These are phyloP conservation scores for Hymenoscyphus salicellus DNA, from an alignment of 2,329 filamentous ascomycete species.

Conservation along the genomic window DNA sequence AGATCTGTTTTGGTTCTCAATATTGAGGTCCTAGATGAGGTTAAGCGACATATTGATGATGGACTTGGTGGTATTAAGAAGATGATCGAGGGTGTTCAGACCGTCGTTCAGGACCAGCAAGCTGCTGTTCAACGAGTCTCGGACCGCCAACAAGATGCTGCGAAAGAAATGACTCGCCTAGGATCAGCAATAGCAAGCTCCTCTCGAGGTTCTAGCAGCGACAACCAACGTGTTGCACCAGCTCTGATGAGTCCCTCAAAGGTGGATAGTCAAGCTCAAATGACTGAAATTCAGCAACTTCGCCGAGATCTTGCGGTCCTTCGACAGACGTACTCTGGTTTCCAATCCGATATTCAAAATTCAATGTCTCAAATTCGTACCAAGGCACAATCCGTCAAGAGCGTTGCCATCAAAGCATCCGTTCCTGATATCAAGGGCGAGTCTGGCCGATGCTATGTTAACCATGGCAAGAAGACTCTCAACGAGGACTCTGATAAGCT, in stretches of 20 bases:
- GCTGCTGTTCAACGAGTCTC: constrained; percentile 80
- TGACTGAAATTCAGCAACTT: constrained; percentile 76
- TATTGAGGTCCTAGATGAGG: constrained; percentile 87
- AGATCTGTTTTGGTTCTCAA: constrained; percentile 93
- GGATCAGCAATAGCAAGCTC: constrained; percentile 27
- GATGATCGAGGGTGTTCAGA: constrained; percentile 82
- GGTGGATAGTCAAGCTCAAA: constrained; percentile 51
- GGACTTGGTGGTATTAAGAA: constrained; percentile 76
- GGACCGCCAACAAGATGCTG: constrained; percentile 83
- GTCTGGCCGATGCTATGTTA: constrained; percentile 81
- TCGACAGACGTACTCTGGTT: constrained; percentile 88
- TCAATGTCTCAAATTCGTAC: constrained; percentile 81
- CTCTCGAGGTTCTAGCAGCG: constrained; percentile 31
- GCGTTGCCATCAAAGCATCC: constrained; percentile 65
- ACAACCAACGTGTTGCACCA: constrained; percentile 26
- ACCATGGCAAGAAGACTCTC: constrained; percentile 80
- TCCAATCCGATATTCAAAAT: constrained; percentile 81
- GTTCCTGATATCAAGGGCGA: constrained; percentile 72
- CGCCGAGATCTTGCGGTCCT: constrained; percentile 86
- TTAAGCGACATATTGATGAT: constrained; percentile 94
- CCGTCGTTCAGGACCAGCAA: constrained; percentile 79
- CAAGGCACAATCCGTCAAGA: constrained; percentile 80
- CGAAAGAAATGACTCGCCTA: constrained; percentile 73
- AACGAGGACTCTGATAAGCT: constrained; percentile 85
- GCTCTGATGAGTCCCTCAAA: constrained; percentile 32